Base-by-base conservation (phyloP, 2,329 filamentous ascomycete genomes). In the Aspergillus sp. region DNA sequence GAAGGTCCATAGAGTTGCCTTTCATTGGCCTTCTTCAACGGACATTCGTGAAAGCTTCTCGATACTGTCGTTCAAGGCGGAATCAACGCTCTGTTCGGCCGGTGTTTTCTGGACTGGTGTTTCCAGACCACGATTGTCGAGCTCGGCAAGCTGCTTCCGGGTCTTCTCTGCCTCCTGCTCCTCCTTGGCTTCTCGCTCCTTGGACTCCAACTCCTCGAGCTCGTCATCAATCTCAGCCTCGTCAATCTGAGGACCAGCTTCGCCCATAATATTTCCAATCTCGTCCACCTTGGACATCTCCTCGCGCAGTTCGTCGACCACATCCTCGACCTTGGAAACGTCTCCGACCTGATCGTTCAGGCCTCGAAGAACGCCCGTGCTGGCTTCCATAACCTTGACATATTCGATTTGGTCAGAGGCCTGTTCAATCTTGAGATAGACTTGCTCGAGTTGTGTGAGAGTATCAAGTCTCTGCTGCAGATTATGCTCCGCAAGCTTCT, bases 151-250 rank as follows among this genome's bases (percentile, higher is more conserved):
- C 60, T 73, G 77, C 58, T 68, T 73, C 60, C 76, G 72, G 48
- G 79, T 81, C 65, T 79, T 77, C 52, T 75, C 71, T 55, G 82
- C 82, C 41, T 81, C 78, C 59, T 82, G 74, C 63, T 80, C 74
- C 61, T 81, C 77, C 54, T 67, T 72, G 49, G 77, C 79, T 66
- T 80, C 71, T 59, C 67, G 71, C 57, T 85, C 81, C 68, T 84
- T 82, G 68, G 79, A 78, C 75, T 93, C 87, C 77, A 99, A 78
- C 3, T 82, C 87, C 64, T 90, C 89, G 47, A 98, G 82, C 77
- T 97, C 93, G 59, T 93, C 90, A 65, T 97, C 92, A 55, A 98
- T 85, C 72, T 96, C 93, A 19, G 70, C 82, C 69, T 96, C 93
- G 71, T 96, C 91, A 33, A 96, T 80, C 62, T 70, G 74, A 54